phyloP scores from a whole-genome alignment of 257 asterid species.

The Nicotiana tabacum region DNA sequence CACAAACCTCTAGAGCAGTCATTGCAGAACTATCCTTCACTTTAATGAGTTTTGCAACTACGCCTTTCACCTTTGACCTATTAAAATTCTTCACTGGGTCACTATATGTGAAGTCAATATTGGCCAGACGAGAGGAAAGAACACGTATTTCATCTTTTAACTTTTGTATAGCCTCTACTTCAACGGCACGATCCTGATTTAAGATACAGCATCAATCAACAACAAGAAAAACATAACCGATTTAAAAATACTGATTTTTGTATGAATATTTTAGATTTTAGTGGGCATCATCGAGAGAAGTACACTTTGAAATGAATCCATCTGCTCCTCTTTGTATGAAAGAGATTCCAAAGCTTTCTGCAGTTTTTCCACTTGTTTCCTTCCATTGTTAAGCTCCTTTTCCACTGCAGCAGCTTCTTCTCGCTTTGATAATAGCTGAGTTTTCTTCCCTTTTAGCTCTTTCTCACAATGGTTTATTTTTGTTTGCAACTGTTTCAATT shows the following conservation, averaged over 20 bases:
- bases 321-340: constrained; percentile 63
- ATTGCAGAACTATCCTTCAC: constrained; percentile 80
- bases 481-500: constrained; percentile 89
- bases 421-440: constrained; percentile 52
- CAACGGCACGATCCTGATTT: constrained; percentile 61
- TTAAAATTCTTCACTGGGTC: constrained; percentile 81
- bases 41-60: constrained; percentile 86
- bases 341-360: constrained; percentile 61
- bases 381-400: constrained; percentile 56
- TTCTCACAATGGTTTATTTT: constrained; percentile 75
- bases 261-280: background rate
- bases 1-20: constrained; percentile 84
- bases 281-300: background rate
- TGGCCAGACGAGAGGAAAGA: constrained; percentile 67
- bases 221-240: background rate
- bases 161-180: constrained; percentile 72
- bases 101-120: constrained; percentile 66
- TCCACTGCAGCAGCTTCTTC: constrained; percentile 74
- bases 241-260: background rate
- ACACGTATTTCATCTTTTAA: constrained; percentile 64
- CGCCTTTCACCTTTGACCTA: constrained; percentile 89
- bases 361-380: constrained; percentile 61
- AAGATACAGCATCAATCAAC: background rate
- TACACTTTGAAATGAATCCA: constrained; percentile 84
- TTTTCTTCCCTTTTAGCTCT: constrained; percentile 69